Conservation (phyloP, 1,284 basidiomycete species). For the Mixia osmundae region DNA sequence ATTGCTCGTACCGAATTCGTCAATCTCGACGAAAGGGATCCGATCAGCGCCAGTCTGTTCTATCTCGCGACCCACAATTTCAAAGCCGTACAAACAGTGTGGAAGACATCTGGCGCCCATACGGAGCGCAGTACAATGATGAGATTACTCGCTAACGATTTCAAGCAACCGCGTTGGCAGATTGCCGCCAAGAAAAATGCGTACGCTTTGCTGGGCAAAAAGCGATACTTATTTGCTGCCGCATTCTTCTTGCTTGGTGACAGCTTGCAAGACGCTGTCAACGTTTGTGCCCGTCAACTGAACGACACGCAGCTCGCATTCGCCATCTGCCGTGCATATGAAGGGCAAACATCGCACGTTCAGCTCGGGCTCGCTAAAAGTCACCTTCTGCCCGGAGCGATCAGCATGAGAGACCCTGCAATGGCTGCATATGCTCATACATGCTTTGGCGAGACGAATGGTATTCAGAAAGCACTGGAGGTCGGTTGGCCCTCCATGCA, state of each 20-base stretch:
- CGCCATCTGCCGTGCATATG: constrained; percentile 58
- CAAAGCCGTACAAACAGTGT: constrained; percentile 75
- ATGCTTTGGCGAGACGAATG: too few relatives aligned
- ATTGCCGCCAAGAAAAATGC: constrained; percentile 93
- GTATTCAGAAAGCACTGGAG: too few relatives aligned
- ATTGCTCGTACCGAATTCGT: constrained; percentile 84
- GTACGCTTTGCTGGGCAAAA: constrained; percentile 71
- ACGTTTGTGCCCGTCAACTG: constrained; percentile 68
- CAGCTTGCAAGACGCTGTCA: constrained; percentile 70
- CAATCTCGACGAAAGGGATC: constrained; percentile 60
- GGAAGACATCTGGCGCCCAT: constrained; percentile 87
- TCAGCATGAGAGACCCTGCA: too few relatives aligned
- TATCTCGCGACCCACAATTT: constrained; percentile 87
- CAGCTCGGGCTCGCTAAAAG: constrained; percentile 43
- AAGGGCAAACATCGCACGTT: constrained; percentile 40
- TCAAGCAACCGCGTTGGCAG: constrained; percentile 59
- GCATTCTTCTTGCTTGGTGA: constrained; percentile 90
- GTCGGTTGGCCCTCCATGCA: too few relatives aligned
- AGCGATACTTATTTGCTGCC: constrained; percentile 88
- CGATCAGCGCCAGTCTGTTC: constrained; percentile 64
- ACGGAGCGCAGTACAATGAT: constrained; percentile 75
- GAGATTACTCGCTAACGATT: constrained; percentile 80
- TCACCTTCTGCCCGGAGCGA: constrained; percentile 58
- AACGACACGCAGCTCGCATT: constrained; percentile 74
- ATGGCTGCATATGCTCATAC: too few relatives aligned